Percentiles rank a stretch among this genome's conserved stretches.
These are phyloP conservation scores for Fomitopsis palustris DNA, from an alignment of 1,284 basidiomycete species.

Conservation along the genomic window DNA sequence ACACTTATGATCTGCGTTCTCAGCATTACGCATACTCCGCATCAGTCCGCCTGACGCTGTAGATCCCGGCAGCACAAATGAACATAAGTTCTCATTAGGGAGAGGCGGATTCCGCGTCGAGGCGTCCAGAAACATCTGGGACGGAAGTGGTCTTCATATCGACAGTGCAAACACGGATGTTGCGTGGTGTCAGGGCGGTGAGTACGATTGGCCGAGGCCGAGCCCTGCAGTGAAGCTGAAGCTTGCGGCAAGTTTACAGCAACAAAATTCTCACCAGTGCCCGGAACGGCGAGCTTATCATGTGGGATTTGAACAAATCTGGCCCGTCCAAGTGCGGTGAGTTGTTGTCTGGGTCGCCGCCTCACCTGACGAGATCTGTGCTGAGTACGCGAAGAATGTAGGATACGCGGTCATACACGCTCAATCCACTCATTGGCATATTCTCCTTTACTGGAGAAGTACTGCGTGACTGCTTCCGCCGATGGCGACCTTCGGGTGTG, in stretches of 20 bases:
- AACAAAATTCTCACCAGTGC: conserved; percentile 83
- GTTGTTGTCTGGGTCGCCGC: neutral
- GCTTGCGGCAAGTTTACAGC: conserved; percentile 50
- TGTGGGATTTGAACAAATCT: conserved; percentile 79
- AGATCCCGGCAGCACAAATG: conserved; percentile 25
- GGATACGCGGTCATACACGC: conserved; percentile 70
- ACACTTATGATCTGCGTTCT: neutral
- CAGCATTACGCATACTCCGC: conserved; percentile 66
- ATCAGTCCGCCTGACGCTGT: conserved; percentile 43
- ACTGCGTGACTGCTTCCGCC: conserved; percentile 79
- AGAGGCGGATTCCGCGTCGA: conserved; percentile 61
- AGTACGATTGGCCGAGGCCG: conserved; percentile 28
- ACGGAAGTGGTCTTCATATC: conserved; percentile 67
- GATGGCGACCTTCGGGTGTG: conserved; percentile 82
- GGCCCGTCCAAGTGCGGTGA: conserved; percentile 70
- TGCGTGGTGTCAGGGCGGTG: conserved; percentile 77
- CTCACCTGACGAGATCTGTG: neutral
- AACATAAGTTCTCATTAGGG: conserved; percentile 54
- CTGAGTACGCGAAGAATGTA: conserved; percentile 48
- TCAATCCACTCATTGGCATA: conserved; percentile 74
- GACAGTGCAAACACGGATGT: conserved; percentile 78
- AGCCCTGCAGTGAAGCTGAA: neutral
- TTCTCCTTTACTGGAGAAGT: conserved; percentile 57
- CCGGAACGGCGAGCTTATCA: conserved; percentile 78
- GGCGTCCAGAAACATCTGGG: conserved; percentile 69